Evolutionary conservation across 2,329 filamentous ascomycete species (phyloP).

Genomic region (Cucurbitaria berberidis): DNA sequence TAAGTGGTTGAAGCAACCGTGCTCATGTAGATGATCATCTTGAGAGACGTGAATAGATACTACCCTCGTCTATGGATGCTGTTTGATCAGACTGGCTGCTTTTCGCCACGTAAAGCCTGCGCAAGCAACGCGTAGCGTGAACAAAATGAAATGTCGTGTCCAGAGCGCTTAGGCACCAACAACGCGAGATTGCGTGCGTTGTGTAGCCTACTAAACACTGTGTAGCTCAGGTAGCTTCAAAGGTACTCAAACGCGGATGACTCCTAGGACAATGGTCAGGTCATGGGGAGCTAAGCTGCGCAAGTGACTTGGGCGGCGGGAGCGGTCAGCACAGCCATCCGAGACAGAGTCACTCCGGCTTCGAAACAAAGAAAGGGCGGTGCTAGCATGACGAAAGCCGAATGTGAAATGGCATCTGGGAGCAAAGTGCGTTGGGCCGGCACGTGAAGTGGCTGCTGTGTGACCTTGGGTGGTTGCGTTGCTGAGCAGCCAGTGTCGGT

Average conservation of each 20-base stretch:
- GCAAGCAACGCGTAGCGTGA: background rate
- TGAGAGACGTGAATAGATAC: background rate
- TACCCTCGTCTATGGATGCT: background rate
- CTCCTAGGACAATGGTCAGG: conserved; percentile 21
- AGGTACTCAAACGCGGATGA: conserved; percentile 14
- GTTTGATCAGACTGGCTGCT: background rate
- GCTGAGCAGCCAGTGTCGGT: conserved; percentile 19
- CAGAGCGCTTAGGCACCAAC: conserved; percentile 1
- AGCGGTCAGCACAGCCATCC: conserved; percentile 40
- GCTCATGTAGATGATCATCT: background rate
- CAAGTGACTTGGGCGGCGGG: conserved; percentile 37
- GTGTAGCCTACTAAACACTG: background rate
- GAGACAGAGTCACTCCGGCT: conserved; percentile 31
- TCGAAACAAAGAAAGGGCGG: conserved; percentile 24
- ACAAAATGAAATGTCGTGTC: background rate
- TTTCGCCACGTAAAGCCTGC: background rate
- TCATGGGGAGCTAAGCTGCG: conserved; percentile 35
- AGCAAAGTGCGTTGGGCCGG: conserved; percentile 16
- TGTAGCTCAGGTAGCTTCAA: background rate
- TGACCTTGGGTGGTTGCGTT: conserved; percentile 15
- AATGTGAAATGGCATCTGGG: conserved; percentile 15
- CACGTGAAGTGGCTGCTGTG: conserved; percentile 10
- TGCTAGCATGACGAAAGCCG: conserved; percentile 23
- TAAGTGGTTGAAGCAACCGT: background rate
- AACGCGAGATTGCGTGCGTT: conserved; percentile 3